phyloP scores from a whole-genome alignment of 2,329 filamentous ascomycete species.

The Neofusicoccum kwambonambiense region DNA sequence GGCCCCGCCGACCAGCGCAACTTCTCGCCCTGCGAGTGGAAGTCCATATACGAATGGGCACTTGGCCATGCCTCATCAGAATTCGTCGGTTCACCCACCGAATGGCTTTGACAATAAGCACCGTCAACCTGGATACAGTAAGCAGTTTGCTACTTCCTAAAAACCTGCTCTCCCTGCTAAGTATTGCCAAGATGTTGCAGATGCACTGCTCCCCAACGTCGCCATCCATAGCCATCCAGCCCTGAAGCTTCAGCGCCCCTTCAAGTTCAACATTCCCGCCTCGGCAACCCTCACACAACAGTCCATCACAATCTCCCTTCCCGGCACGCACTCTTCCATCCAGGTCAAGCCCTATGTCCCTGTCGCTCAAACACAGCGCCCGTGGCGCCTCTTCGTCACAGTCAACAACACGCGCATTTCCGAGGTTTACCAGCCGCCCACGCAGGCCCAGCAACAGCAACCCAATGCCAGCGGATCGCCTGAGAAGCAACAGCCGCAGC shows the following conservation, averaged over 20 bases:
- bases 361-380: conserved; percentile 62
- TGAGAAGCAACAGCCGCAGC: conserved; percentile 23
- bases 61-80: not conserved
- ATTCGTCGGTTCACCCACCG: not conserved
- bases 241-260: conserved; percentile 60
- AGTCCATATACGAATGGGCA: conserved; percentile 37
- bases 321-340: conserved; percentile 65
- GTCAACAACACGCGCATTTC: conserved; percentile 65
- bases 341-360: conserved; percentile 69
- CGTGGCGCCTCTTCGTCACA: conserved; percentile 74
- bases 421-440: conserved; percentile 53
- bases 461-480: conserved; percentile 19
- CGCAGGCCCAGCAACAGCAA: conserved; percentile 20
- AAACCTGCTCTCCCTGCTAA: not conserved
- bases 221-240: conserved; percentile 58
- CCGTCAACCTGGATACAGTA: conserved; percentile 17
- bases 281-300: conserved; percentile 67
- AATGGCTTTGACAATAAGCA: conserved; percentile 22
- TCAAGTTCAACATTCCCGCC: conserved; percentile 64
- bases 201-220: conserved; percentile 14
- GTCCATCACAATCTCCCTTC: conserved; percentile 69
- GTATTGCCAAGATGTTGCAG: not conserved
- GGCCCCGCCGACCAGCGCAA: conserved; percentile 36
- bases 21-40: conserved; percentile 38
- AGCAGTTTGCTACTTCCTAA: not conserved